Evolutionary conservation across 768 basidiomycete species (phyloP).

Genomic region (Suillus subalutaceus): DNA sequence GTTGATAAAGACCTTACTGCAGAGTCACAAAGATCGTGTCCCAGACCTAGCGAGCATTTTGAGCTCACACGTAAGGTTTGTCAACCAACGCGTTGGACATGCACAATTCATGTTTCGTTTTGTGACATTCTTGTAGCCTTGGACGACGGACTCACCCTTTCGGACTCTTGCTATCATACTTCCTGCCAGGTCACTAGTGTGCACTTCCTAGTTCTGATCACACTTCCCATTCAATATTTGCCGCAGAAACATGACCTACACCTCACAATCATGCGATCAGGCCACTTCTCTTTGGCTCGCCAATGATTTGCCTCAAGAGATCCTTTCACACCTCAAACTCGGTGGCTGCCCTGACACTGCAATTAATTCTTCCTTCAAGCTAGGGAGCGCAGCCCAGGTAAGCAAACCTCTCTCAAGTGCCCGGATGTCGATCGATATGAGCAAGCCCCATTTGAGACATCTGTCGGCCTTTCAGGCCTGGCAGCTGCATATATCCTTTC

Average conservation of each 20-base stretch:
- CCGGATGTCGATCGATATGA: neutral
- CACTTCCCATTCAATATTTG: neutral
- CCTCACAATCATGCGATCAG: conserved; percentile 10
- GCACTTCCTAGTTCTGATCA: neutral
- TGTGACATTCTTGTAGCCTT: neutral
- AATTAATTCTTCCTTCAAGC: conserved; percentile 55
- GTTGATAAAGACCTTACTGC: neutral
- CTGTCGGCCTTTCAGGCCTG: conserved; percentile 54
- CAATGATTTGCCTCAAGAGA: conserved; percentile 40
- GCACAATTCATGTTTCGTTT: neutral
- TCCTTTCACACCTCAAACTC: conserved; percentile 40
- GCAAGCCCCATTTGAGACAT: conserved; percentile 32
- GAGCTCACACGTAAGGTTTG: neutral
- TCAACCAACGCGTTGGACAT: neutral
- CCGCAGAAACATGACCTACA: neutral
- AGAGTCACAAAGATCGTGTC: neutral
- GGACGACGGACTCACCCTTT: neutral
- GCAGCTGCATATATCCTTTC: conserved; percentile 54
- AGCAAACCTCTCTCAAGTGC: conserved; percentile 4
- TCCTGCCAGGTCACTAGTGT: neutral
- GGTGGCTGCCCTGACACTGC: conserved; percentile 43
- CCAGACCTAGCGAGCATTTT: neutral
- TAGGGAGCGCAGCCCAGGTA: conserved; percentile 59
- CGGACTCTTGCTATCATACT: neutral
- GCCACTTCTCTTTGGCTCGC: conserved; percentile 42